Conservation (phyloP, 2,329 filamentous ascomycete genomes). For the Aureobasidium pullulans region DNA sequence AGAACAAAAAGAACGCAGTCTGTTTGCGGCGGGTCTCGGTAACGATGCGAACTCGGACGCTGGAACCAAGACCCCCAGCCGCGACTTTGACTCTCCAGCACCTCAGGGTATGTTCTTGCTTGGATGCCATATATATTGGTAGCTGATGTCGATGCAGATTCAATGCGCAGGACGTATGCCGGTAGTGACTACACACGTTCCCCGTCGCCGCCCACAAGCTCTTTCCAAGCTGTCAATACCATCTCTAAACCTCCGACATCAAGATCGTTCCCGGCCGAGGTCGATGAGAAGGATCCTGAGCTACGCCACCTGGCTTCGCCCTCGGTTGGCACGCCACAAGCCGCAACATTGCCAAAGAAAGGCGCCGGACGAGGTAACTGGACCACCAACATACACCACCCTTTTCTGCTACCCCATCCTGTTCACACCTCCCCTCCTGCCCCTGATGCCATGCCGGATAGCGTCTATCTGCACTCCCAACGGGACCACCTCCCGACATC, state of each 20-base stretch:
- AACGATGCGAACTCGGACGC: slow-evolving; percentile 3
- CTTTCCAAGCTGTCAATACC: slow-evolving; percentile 32
- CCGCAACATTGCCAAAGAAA: slow-evolving; percentile 26
- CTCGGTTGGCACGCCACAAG: slow-evolving; percentile 24
- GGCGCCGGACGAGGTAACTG: slow-evolving; percentile 44
- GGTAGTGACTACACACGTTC: slow-evolving; percentile 43
- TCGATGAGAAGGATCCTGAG: slow-evolving; percentile 24
- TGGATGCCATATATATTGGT: not conserved
- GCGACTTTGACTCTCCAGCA: slow-evolving; percentile 32
- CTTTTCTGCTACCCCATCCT: slow-evolving; percentile 25
- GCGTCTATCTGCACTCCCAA: not conserved
- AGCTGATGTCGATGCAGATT: not conserved
- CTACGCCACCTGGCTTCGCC: slow-evolving; percentile 1
- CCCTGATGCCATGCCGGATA: not conserved
- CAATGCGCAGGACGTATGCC: slow-evolving; percentile 21
- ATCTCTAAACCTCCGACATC: slow-evolving; percentile 38
- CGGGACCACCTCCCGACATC: slow-evolving; percentile 27
- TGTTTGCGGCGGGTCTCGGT: slow-evolving; percentile 9
- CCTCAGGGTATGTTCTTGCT: slow-evolving; percentile 19
- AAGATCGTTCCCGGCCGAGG: slow-evolving; percentile 42
- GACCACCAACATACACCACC: slow-evolving; percentile 24
- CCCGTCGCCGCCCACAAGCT: slow-evolving; percentile 29
- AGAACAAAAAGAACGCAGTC: slow-evolving; percentile 13
- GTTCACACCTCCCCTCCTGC: slow-evolving; percentile 14
- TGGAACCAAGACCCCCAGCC: slow-evolving; percentile 27